Percentiles rank a stretch among this genome's conserved stretches.
Conservation (phyloP, 2,329 filamentous ascomycete species). For the Metarhizium humberi region DNA sequence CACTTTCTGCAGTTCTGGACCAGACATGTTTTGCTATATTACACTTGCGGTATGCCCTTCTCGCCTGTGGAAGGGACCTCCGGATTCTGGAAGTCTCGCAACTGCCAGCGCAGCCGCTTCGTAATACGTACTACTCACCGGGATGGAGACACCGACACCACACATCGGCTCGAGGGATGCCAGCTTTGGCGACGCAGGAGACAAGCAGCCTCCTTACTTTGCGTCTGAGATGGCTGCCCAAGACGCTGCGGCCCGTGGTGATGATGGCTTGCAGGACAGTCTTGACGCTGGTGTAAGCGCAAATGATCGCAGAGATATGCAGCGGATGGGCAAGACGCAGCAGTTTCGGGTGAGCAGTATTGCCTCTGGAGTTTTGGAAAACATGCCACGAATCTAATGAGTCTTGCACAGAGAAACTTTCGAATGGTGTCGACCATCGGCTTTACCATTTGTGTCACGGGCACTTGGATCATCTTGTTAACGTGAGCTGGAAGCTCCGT, state of each 20-base stretch:
- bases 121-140: neutral
- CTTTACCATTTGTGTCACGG: constrained; percentile 36
- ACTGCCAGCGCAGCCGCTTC: neutral
- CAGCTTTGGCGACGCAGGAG: neutral
- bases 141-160: neutral
- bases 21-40: neutral
- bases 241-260: neutral
- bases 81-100: neutral
- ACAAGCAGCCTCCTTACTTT: neutral
- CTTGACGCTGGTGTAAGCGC: constrained; percentile 5
- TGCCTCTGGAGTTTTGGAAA: no score
- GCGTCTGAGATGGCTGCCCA: neutral
- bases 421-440: constrained; percentile 35
- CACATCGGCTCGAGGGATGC: neutral
- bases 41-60: neutral
- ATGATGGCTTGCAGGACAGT: neutral
- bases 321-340: constrained; percentile 14
- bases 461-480: constrained; percentile 32
- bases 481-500: constrained; percentile 22
- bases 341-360: constrained; percentile 7
- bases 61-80: neutral
- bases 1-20: neutral
- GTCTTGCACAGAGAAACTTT: constrained; percentile 28
- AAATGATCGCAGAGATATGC: constrained; percentile 12
- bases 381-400: no score